Base-by-base conservation (phyloP, 2,329 filamentous ascomycete genomes). In the Chalaropsis thielavioides region DNA sequence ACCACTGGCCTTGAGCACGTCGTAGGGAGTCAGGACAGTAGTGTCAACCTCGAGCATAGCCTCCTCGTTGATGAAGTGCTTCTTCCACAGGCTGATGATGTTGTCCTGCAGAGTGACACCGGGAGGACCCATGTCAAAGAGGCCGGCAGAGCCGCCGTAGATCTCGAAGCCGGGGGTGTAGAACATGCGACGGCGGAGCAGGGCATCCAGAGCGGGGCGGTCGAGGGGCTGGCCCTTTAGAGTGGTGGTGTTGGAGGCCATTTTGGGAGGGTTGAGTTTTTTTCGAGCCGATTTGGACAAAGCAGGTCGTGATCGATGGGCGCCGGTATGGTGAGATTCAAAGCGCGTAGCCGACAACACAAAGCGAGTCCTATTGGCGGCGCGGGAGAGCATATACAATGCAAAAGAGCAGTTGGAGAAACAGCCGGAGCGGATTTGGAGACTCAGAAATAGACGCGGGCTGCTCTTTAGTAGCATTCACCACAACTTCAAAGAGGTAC, bases 91-190 rank as follows among this genome's bases (percentile, higher is more conserved):
- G 74, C 95, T 90, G 74, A 96, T 80, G 70, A 96, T 87, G 77
- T 94, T 92, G 72, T 89, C 86, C 76, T 95, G 88, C 67, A 96
- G 82, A 61, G 89, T 83, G 76, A 88, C 92, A 69, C 92, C 90
- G 40, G 92, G 89, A 38, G 92, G 91, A 70, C 92, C 92, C 77
- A 95, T 96, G 76, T 96, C 92, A 79, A 90, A 96, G 66, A 96
- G 86, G 72, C 91, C 91, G 70, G 85, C 87, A 66, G 94, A 87
- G 72, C 90, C 90, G 70, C 89, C 89, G 74, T 97, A 97, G 72
- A 95, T 92, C 76, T 97, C 94, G 76, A 96, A 97, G 64, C 91
- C 87, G 64, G 92, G 92, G 68, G 92, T 96, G 78, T 94, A 95
- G 81, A 97, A 97, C 78, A 92, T 81, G 75, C 91, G 88, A 69